A percentile compares a stretch with the other conserved stretches of the same genome.
These are phyloP conservation scores for Comarum palustre DNA, from an alignment of 306 rosid genomes.

Conservation along the genomic window DNA sequence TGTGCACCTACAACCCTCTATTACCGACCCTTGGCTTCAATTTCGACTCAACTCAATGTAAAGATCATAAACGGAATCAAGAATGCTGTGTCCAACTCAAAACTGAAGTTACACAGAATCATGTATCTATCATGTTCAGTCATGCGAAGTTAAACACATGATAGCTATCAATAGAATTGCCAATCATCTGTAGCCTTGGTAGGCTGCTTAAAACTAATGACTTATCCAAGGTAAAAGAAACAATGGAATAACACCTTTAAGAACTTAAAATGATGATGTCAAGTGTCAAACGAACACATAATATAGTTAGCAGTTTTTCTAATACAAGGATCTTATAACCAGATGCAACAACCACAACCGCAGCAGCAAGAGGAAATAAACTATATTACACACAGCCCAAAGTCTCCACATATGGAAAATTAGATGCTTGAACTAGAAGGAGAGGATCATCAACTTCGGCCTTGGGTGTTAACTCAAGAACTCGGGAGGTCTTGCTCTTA, in stretches of 20 bases:
- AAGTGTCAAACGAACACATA: background rate
- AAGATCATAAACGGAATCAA: no score
- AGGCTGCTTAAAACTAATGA: no score
- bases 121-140: no score
- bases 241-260: background rate
- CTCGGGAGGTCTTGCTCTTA: background rate
- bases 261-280: background rate
- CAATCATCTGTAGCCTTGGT: no score
- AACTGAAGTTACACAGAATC: no score
- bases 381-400: background rate
- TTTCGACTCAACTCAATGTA: no score
- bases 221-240: background rate
- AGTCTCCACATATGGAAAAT: background rate
- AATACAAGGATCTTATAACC: background rate
- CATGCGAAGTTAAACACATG: no score
- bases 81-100: no score
- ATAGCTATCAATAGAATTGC: no score
- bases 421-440: background rate
- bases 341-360: background rate
- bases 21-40: no score
- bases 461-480: background rate
- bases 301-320: background rate
- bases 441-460: background rate
- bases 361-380: background rate
- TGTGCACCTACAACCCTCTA: no score